Evolutionary conservation across 768 basidiomycete species (phyloP).

Genomic region (Boletus vinaceobasis): DNA sequence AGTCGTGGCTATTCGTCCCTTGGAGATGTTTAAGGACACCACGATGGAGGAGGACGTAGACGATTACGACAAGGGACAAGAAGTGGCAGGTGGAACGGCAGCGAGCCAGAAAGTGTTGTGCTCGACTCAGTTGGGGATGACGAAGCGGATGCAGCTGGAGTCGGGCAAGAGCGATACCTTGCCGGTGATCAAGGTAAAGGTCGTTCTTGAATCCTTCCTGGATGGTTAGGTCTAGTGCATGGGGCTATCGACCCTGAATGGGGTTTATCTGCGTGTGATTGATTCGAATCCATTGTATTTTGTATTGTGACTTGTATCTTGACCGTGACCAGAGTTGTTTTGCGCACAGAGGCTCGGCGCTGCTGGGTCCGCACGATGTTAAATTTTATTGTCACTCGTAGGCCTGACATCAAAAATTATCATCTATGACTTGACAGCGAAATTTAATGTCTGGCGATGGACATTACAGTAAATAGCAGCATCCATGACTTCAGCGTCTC

Average conservation of each 20-base stretch:
- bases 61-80: neutral
- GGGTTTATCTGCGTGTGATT: neutral
- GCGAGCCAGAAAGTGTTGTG: neutral
- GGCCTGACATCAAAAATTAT: no score
- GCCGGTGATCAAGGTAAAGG: slow-evolving; percentile 6
- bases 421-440: no score
- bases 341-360: no score
- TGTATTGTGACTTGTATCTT: neutral
- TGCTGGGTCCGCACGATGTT: no score
- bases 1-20: neutral
- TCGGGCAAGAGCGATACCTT: neutral
- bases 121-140: slow-evolving; percentile 11
- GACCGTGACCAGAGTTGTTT: neutral
- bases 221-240: neutral
- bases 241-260: neutral
- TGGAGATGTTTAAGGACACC: neutral
- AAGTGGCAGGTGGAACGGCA: no score
- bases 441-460: no score
- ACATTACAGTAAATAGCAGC: no score
- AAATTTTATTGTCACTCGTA: no score
- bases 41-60: neutral
- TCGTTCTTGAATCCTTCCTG: slow-evolving; percentile 10
- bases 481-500: no score
- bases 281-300: neutral
- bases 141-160: slow-evolving; percentile 1